Evolutionary conservation across 2,329 filamentous ascomycete species (phyloP), one percentile per base, ranked within the genome.

Genomic region (Fusarium bactridioides): DNA sequence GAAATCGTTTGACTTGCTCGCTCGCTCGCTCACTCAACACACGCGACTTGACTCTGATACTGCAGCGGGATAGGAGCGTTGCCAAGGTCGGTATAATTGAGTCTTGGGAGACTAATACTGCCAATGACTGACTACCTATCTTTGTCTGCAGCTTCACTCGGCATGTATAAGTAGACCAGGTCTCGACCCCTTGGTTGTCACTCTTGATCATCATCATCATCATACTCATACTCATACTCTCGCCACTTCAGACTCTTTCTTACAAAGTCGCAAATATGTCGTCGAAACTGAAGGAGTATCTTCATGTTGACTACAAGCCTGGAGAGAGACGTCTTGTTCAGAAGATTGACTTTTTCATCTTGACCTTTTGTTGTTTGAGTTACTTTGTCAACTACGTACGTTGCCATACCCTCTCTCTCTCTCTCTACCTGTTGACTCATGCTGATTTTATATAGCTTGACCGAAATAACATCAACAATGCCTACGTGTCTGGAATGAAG

Each of bases 331-430:
- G 82, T 65, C 79, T 90, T 35, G 80, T 91, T 10, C 84, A 83
- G 44, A 90, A 89, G 80, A 87, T 90, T 53, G 89, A 91, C 76
- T 90, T 90, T 74, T 91, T 90, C 80, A 90, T 91, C 73, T 78
- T 91, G 48, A 89, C 87, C 0, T 91, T 91, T 75, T 91, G 89
- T 78, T 91, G 89, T 75, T 76, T 91, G 55, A 86, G 84, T 72
- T 89, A 88, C 74, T 85, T 88, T 61, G 81, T 86, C 73, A 88
- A 88, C 74, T 88, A 88, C 69, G 85, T 86, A 74, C 40, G 85
- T 70, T 16, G 31, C 15, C 5, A 10, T 18, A 38, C 15, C 4
- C 31, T 9, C 15, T 3, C 16, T 18, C 12, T 31, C 15, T 4
- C 12, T 31, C 15, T 4, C 15, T 15, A 12, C 0, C 7, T 11